Evolutionary conservation across 768 basidiomycete genomes (phyloP).

Genomic region (Leccinellum albellum): DNA sequence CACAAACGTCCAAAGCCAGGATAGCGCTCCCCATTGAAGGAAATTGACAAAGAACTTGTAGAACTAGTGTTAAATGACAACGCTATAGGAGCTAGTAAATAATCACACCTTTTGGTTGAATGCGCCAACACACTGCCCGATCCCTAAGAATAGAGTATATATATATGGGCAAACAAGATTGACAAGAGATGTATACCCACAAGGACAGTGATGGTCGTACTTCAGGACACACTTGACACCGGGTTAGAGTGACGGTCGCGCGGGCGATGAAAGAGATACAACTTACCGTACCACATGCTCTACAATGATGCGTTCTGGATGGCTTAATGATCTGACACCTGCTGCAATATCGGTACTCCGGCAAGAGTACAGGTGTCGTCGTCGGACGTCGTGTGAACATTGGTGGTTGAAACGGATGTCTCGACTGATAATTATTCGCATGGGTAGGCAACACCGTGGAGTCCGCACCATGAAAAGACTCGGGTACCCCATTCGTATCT

Average conservation of each 20-base stretch:
- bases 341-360: constrained; percentile 65
- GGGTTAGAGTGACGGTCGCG: background rate
- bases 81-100: background rate
- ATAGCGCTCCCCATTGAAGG: constrained; percentile 56
- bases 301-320: constrained; percentile 74
- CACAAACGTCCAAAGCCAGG: constrained; percentile 58
- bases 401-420: constrained; percentile 9
- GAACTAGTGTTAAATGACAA: background rate
- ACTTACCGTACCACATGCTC: constrained; percentile 76
- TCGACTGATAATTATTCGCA: constrained; percentile 6
- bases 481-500: constrained; percentile 6
- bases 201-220: constrained; percentile 90
- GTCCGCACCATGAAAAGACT: constrained; percentile 6
- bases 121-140: constrained; percentile 93
- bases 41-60: constrained; percentile 82
- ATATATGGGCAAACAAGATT: background rate
- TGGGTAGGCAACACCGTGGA: constrained; percentile 8
- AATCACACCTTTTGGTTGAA: constrained; percentile 76
- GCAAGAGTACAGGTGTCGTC: constrained; percentile 47
- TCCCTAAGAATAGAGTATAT: constrained; percentile 47
- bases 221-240: constrained; percentile 64
- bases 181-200: constrained; percentile 39
- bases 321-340: constrained; percentile 69
- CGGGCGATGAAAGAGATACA: background rate
- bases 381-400: constrained; percentile 33